These are phyloP conservation scores for Jackrogersella multiformis DNA, from an alignment of 495 filamentous ascomycete genomes.

Conservation along the genomic window DNA sequence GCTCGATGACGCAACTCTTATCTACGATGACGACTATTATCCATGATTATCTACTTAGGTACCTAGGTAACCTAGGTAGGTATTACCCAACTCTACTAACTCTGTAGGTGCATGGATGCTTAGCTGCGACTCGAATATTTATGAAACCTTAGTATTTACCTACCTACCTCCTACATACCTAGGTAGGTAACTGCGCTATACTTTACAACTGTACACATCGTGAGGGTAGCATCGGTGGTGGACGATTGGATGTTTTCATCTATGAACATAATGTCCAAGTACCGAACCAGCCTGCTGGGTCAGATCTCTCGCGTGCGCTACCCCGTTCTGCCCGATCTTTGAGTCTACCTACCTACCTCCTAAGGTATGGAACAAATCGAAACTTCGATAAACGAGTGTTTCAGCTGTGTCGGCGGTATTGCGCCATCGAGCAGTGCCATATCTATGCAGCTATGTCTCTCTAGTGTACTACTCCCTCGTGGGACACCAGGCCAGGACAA, in stretches of 20 bases:
- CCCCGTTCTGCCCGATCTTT: background rate
- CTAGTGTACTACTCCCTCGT: no score
- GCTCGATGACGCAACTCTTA: slow-evolving; percentile 32
- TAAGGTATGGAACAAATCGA: background rate
- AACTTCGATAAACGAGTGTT: background rate
- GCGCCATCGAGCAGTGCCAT: slow-evolving; percentile 12
- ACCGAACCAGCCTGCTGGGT: slow-evolving; percentile 31
- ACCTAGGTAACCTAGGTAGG: no score
- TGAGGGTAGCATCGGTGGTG: slow-evolving; percentile 24
- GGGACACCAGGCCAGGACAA: background rate
- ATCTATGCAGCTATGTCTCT: no score
- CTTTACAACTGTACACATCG: background rate
- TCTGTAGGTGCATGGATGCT: no score
- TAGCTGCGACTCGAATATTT: no score
- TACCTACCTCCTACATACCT: slow-evolving; percentile 4
- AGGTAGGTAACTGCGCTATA: no score
- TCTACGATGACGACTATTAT: slow-evolving; percentile 20
- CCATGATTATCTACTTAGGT: no score
- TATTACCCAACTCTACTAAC: no score
- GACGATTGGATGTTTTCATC: slow-evolving; percentile 1
- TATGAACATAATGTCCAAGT: background rate
- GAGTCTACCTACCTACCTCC: background rate
- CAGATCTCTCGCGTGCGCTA: slow-evolving; percentile 24
- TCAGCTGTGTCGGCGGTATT: slow-evolving; percentile 6
- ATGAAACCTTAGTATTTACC: no score